Evolutionary conservation across 2,329 filamentous ascomycete genomes (phyloP), one percentile per base, ranked within the genome.

Genomic region (Davidsoniella eucalypti): DNA sequence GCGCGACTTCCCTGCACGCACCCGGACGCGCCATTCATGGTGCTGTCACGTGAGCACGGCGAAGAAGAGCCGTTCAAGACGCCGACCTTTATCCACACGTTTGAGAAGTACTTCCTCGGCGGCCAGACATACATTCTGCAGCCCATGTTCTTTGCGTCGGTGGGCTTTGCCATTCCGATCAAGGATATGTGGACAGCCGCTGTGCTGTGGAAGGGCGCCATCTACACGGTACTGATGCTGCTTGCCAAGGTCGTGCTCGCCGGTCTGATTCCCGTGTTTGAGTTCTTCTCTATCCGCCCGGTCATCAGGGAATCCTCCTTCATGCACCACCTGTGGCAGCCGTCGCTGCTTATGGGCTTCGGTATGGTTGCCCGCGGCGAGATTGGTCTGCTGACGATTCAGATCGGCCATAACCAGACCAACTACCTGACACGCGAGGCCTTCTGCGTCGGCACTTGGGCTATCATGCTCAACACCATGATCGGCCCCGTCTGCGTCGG

Each of bases 341-440:
- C 76, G 0, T 65, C 72, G 1, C 63, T 69, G 1, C 70, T 81
- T 9, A 61, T 80, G 5, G 73, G 72, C 4, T 61, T 69, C 38
- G 76, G 75, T 4, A 79, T 80, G 75, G 69, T 75, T 0, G 70
- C 75, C 0, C 65, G 76, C 23, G 76, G 76, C 3, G 76, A 80
- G 56, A 75, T 80, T 25, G 76, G 75, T 0, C 76, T 78, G 54
- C 61, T 80, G 36, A 76, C 80, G 54, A 57, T 59, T 21, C 56
- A 58, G 47, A 52, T 59, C 21, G 57, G 57, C 14, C 55, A 57
- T 44, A 59, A 59, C 46, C 50, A 57, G 36, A 58, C 57, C 10
- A 70, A 71, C 4, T 70, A 71, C 0, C 60, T 80, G 1, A 74
- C 73, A 1, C 65, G 75, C 55, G 67, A 73, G 36, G 65, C 72